A percentile compares a stretch with the other conserved stretches of the same genome.
phyloP scores from a whole-genome alignment of 805 yeast species.

The Metschnikowia drakensbergensis region DNA sequence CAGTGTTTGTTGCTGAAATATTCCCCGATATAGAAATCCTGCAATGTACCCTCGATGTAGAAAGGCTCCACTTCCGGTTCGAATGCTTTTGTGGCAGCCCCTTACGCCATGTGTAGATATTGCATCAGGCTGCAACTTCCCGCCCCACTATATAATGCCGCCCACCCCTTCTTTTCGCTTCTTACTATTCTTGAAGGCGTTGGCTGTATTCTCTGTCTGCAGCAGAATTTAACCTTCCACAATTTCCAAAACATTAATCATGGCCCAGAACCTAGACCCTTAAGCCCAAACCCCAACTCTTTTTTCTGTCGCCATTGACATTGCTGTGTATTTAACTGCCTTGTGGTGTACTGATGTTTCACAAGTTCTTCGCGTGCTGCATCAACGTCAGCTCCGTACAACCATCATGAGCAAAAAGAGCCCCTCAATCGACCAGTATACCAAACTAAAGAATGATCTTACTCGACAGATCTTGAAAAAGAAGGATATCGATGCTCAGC shows the following conservation, averaged over 20 bases:
- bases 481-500: conserved; percentile 59
- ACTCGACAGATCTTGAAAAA: conserved; percentile 60
- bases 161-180: neutral
- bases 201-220: neutral
- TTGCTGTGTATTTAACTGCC: too few relatives aligned
- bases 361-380: neutral
- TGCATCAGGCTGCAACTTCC: neutral
- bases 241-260: too few relatives aligned
- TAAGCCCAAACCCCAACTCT: too few relatives aligned
- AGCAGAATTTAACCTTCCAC: neutral
- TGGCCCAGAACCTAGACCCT: too few relatives aligned
- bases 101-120: neutral
- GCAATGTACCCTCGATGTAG: neutral
- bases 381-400: neutral
- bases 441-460: conserved; percentile 60
- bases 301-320: too few relatives aligned
- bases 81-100: neutral
- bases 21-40: too few relatives aligned
- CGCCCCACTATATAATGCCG: neutral
- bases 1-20: neutral
- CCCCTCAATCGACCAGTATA: conserved; percentile 50
- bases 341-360: conserved; percentile 1
- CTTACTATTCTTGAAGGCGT: neutral
- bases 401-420: conserved; percentile 15
- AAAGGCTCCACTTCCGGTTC: neutral